Evolutionary conservation across 139 green algal species (phyloP), one percentile per base, ranked within the genome.

Genomic region (Tetratostichococcus sp.): DNA sequence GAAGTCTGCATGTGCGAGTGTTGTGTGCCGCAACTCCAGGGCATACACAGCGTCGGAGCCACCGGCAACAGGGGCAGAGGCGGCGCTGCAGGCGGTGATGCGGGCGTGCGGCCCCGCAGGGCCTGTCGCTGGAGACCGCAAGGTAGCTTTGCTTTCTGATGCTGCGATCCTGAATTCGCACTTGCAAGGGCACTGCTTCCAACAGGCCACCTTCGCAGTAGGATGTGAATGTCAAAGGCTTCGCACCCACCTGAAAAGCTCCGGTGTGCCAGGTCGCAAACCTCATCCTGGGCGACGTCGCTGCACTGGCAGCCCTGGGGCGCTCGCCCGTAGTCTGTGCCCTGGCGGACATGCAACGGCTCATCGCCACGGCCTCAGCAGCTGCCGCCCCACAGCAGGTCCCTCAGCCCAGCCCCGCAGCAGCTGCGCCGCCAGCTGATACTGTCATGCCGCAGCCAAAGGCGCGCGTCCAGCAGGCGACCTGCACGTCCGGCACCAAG

Each of bases 221-320:
- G n/a, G n/a, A n/a, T n/a, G n/a, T n/a, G n/a, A n/a, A n/a, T n/a
- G n/a, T n/a, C n/a, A n/a, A n/a, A n/a, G n/a, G n/a, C n/a, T n/a
- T n/a, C n/a, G n/a, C n/a, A n/a, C n/a, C n/a, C n/a, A 50, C 11
- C 8, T 11, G 6, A 50, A 11, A 6, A 50, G 11, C 39, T 50
- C 39, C 6, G 39, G 8, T 50, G 39, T 50, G 39, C n/a, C 26
- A 35, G 5, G 69, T 75, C 39, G 83, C 83, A 6, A 34, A 89
- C 8, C 74, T 50, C 2, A 62, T 87, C 31, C 43, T 91, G 57
- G 66, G 57, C 25, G 86, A 91, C 71, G 86, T 84, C 0, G 75
- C 67, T 0, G 35, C 68, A 2, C 2, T 90, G 34, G 28, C 91
- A 30, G n/a, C 34, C 33, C 35, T 69, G 58, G 87, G 87, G 6